Conservation (phyloP, 495 filamentous ascomycete genomes). For the Penicillium steckii region DNA sequence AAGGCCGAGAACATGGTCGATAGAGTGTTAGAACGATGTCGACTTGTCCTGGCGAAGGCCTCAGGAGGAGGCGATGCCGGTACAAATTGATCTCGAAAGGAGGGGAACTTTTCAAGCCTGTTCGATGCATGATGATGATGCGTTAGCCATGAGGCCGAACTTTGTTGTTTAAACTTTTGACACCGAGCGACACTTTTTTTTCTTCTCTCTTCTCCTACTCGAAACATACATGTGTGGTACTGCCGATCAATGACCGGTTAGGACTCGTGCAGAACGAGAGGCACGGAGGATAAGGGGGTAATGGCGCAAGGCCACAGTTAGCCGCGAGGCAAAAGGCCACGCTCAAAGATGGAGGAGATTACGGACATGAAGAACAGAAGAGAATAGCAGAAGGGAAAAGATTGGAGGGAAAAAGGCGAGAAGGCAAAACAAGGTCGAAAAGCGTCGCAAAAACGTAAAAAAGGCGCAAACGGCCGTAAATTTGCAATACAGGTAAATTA, state of each 20-base stretch:
- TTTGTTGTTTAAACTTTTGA: background rate
- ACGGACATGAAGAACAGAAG: background rate
- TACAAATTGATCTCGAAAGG: slow-evolving; percentile 9
- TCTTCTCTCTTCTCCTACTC: too few species aligned
- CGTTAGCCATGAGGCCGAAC: background rate
- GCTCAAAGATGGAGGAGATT: background rate
- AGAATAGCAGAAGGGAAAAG: background rate
- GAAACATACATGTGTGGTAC: slow-evolving; percentile 10
- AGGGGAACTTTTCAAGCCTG: slow-evolving; percentile 21
- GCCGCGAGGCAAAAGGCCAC: slow-evolving; percentile 24
- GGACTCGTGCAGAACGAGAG: slow-evolving; percentile 17
- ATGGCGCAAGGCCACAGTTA: slow-evolving; percentile 18
- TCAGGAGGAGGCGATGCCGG: slow-evolving; percentile 8
- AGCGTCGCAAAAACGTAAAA: background rate
- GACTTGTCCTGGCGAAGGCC: slow-evolving; percentile 12
- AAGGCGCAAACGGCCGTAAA: background rate
- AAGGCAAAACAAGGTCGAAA: background rate
- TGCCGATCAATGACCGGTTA: slow-evolving; percentile 14
- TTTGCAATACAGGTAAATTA: background rate
- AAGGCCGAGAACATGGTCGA: slow-evolving; percentile 34
- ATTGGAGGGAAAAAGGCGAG: background rate
- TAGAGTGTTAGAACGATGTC: slow-evolving; percentile 11
- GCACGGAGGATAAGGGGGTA: too few species aligned
- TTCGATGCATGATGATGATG: background rate
- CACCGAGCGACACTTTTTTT: background rate